Base-by-base conservation (phyloP, 2,329 filamentous ascomycete species). In the Colletotrichum tropicicola region DNA sequence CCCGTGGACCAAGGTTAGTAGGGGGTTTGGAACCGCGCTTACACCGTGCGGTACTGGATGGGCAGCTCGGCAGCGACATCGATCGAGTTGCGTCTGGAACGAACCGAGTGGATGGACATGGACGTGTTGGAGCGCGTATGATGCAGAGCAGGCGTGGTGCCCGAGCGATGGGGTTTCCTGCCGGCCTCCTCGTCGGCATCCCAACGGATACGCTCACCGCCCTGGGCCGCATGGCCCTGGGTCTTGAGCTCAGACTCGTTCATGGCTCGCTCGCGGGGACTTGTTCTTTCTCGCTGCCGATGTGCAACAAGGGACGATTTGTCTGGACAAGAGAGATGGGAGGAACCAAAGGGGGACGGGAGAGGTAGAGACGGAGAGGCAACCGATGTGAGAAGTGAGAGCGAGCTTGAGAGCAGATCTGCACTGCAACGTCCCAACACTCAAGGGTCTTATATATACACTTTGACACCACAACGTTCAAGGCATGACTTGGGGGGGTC, bases 1-100 rank as follows among this genome's bases (percentile, higher is more conserved):
- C 39, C 64, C 28, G 55, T 19, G 48, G 23, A 21, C 3, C 9
- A 7, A 23, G 52, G 13, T 55, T 21, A 55, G 39, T 17, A 44
- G 21, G 52, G 28, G 28, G 56, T 35, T 17, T 27, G 37, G n/a
- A 35, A 53, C 43, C 27, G 25, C 15, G 69, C 80, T 79, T 80
- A 86, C 77, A 86, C 74, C 3, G 83, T 86, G 45, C 84, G 82
- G 70, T 87, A 87, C 66, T 85, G 82, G 56, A 86, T 84, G n/a
- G 84, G 84, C 51, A 86, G 73, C 3, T 75, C 77, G 13, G 79
- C 74, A 2, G 75, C 71, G 5, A 79, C 80, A 59, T 83, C 80
- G 28, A 83, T 77, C 52, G 71, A 69, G 51, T 75, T 74, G 41
- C 75, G 75, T 19, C 75, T 71, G 6, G 78, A 79, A 35, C 73